Conservation (phyloP, 179 eudicot species). For the Silene coronaria region DNA sequence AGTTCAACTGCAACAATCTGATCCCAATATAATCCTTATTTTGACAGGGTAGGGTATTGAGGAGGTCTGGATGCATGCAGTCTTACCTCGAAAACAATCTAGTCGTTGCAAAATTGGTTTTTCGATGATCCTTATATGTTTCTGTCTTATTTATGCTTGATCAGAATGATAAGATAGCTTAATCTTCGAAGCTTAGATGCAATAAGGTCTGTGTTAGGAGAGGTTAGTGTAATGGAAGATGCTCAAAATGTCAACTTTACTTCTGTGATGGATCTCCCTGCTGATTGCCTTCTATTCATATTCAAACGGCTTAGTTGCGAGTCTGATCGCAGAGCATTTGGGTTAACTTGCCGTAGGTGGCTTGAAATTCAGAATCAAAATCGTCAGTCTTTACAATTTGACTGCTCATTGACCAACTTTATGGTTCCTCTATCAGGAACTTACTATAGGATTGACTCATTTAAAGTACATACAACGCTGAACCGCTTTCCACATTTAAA, state of each 20-base stretch:
- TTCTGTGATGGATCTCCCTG: conserved; percentile 52
- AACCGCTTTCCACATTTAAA: conserved; percentile 46
- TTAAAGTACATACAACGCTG: conserved; percentile 38
- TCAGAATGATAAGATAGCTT: too few relatives aligned
- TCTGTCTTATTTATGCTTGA: not conserved
- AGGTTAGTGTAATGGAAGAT: conserved; percentile 16
- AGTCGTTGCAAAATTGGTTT: not conserved
- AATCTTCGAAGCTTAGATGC: too few relatives aligned
- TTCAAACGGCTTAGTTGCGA: conserved; percentile 36
- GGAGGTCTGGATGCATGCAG: not conserved
- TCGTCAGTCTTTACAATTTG: conserved; percentile 46
- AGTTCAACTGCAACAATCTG: not conserved
- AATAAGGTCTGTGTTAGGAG: not conserved
- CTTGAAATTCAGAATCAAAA: conserved; percentile 54
- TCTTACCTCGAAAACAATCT: not conserved
- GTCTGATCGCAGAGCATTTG: conserved; percentile 59
- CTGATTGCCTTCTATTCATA: conserved; percentile 56
- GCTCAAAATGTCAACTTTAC: conserved; percentile 13
- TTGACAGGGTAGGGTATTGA: not conserved
- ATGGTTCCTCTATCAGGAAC: conserved; percentile 26
- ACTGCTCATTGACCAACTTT: conserved; percentile 38
- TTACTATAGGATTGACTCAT: conserved; percentile 21
- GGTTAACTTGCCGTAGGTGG: conserved; percentile 67
- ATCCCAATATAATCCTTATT: not conserved
- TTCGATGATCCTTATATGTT: not conserved